phyloP scores from a whole-genome alignment of 2,329 filamentous ascomycete species.

The Aspergillus sp. region DNA sequence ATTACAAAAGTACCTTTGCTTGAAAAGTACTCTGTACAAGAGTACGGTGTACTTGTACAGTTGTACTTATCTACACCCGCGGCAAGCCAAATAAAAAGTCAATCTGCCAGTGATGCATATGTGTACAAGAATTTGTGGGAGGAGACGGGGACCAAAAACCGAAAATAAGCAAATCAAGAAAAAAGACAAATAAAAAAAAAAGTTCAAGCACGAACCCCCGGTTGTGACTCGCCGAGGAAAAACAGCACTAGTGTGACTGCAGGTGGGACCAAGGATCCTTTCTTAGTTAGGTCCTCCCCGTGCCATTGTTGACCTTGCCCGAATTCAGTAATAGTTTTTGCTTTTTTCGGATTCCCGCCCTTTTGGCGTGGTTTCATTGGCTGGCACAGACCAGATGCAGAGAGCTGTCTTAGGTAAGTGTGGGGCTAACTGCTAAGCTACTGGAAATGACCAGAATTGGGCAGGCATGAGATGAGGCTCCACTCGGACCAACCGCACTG shows the following conservation, averaged over 20 bases:
- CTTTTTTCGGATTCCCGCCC: too few species aligned
- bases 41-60: neutral
- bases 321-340: too few species aligned
- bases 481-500: conserved; percentile 14
- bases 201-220: conserved; percentile 22
- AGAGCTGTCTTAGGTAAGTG: neutral
- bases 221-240: conserved; percentile 20
- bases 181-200: conserved; percentile 2
- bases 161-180: neutral
- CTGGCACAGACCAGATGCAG: neutral
- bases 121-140: too few species aligned
- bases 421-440: conserved; percentile 13
- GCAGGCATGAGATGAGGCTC: conserved; percentile 18
- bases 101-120: too few species aligned
- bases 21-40: neutral
- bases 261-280: conserved; percentile 19
- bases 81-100: too few species aligned
- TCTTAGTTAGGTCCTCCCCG: conserved; percentile 11
- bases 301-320: conserved; percentile 7
- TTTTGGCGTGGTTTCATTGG: neutral
- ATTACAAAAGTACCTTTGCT: too few species aligned
- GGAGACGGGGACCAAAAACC: neutral
- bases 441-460: conserved; percentile 15
- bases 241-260: conserved; percentile 7
- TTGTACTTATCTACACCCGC: neutral